phyloP scores from a whole-genome alignment of 1,284 basidiomycete species.

The Moniliophthora roreri region DNA sequence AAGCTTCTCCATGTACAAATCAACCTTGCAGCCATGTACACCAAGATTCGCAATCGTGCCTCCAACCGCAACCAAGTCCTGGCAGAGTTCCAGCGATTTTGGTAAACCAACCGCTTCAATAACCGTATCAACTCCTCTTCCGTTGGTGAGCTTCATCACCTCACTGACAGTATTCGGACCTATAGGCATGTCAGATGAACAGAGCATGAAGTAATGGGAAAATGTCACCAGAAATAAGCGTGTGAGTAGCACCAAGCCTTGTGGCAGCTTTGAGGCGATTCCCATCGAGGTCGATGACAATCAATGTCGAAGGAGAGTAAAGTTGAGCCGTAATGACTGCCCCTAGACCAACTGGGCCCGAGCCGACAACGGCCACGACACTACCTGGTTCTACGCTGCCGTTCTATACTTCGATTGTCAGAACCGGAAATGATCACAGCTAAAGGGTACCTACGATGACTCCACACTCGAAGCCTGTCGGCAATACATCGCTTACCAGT shows the following conservation, averaged over 20 bases:
- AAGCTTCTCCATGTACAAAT: slow-evolving; percentile 26
- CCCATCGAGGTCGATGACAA: slow-evolving; percentile 23
- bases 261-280: slow-evolving; percentile 22
- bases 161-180: slow-evolving; percentile 17
- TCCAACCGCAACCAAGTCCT: slow-evolving; percentile 24
- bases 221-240: slow-evolving; percentile 18
- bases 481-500: slow-evolving; percentile 22
- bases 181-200: neutral
- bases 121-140: slow-evolving; percentile 24
- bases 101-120: slow-evolving; percentile 27
- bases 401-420: slow-evolving; percentile 9
- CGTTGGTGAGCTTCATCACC: slow-evolving; percentile 24
- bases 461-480: slow-evolving; percentile 26
- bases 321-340: slow-evolving; percentile 25
- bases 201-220: neutral
- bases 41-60: slow-evolving; percentile 28
- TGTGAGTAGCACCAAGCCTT: slow-evolving; percentile 25
- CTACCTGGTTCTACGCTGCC: slow-evolving; percentile 23
- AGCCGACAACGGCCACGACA: slow-evolving; percentile 24
- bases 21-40: slow-evolving; percentile 25
- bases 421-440: neutral
- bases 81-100: slow-evolving; percentile 25
- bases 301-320: slow-evolving; percentile 24
- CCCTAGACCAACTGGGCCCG: slow-evolving; percentile 25
- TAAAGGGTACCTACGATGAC: slow-evolving; percentile 13